These are phyloP conservation scores for Phtheirospermum japonicum DNA, from an alignment of 257 asterid genomes.

Conservation along the genomic window DNA sequence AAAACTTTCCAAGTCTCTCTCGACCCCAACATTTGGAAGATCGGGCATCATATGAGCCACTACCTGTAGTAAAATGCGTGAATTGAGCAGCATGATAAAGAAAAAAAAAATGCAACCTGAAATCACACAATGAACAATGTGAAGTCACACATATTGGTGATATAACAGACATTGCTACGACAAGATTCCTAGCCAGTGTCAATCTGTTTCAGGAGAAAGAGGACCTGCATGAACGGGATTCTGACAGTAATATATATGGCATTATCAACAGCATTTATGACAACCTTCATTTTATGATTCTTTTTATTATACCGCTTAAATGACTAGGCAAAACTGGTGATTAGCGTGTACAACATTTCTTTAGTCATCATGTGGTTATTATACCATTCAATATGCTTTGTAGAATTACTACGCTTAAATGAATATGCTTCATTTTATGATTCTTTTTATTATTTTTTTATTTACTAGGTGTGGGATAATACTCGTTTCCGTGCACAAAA, in stretches of 20 bases:
- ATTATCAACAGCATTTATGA: neutral
- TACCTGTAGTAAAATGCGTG: constrained; percentile 47
- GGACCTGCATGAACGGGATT: neutral
- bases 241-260: neutral
- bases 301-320: neutral
- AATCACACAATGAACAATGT: constrained; percentile 5
- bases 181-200: constrained; percentile 67
- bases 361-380: neutral
- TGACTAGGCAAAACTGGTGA: neutral
- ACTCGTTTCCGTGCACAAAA: neutral
- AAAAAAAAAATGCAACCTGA: neutral
- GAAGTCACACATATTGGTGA: constrained; percentile 11
- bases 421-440: too few relatives aligned
- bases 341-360: neutral
- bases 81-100: constrained; percentile 17
- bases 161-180: too few relatives aligned
- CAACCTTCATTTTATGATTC: neutral
- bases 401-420: too few relatives aligned
- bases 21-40: constrained; percentile 98
- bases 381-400: neutral
- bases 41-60: constrained; percentile 99
- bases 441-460: too few relatives aligned
- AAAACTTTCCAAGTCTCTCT: constrained; percentile 96
- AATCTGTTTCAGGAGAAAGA: neutral
- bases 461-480: neutral